Conservation (phyloP, 1,284 basidiomycete genomes). For the Mycosarcoma maydis region DNA sequence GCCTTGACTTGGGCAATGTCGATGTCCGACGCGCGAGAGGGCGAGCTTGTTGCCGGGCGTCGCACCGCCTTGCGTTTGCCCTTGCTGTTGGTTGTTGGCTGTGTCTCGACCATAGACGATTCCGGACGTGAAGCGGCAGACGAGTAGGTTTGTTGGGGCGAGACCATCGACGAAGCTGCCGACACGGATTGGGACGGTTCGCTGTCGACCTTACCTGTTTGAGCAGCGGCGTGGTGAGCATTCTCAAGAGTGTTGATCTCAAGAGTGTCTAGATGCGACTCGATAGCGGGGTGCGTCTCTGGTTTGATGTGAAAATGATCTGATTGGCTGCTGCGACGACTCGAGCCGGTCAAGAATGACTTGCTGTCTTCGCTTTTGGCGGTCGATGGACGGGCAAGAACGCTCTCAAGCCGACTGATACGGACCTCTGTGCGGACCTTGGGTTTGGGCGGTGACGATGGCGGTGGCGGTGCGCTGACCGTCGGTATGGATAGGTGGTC, state of each 20-base stretch:
- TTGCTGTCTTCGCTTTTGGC: conserved; percentile 11
- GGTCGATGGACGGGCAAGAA: conserved; percentile 16
- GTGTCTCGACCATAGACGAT: background rate
- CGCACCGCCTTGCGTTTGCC: conserved; percentile 9
- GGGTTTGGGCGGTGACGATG: too few relatives aligned
- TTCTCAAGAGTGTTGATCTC: too few relatives aligned
- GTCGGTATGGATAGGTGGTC: background rate
- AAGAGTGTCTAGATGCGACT: too few relatives aligned
- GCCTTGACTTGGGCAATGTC: conserved; percentile 20
- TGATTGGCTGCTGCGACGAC: conserved; percentile 7
- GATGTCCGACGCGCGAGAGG: conserved; percentile 1
- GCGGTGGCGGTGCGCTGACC: too few relatives aligned
- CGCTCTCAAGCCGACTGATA: conserved; percentile 40
- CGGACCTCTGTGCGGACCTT: conserved; percentile 44
- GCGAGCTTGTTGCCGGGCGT: conserved; percentile 4
- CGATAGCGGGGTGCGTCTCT: background rate
- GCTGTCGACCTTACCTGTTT: background rate
- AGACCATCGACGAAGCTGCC: background rate
- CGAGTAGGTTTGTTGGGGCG: background rate
- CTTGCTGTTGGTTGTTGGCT: conserved; percentile 1
- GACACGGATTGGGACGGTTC: background rate
- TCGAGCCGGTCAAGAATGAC: background rate
- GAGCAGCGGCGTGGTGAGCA: too few relatives aligned
- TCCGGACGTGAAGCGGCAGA: background rate
- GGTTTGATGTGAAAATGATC: conserved; percentile 4